A percentile compares a stretch with the other conserved stretches of the same genome.
Evolutionary conservation across 176 grass and related monocot genomes (phyloP).

Genomic region (Cenchrus americanus): DNA sequence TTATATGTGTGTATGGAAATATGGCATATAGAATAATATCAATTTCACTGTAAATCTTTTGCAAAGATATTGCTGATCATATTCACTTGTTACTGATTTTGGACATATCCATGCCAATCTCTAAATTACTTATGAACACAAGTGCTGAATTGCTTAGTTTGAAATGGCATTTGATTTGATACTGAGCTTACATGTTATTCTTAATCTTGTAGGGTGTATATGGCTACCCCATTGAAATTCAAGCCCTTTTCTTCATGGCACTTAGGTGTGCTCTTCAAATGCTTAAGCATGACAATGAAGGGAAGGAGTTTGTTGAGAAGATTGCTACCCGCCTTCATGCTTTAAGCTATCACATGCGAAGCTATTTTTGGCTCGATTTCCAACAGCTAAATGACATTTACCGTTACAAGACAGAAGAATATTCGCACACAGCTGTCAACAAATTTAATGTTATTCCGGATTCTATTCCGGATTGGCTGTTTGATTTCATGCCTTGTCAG

Average conservation of each 20-base stretch:
- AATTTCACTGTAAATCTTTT: conserved; percentile 11
- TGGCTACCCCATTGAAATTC: conserved; percentile 80
- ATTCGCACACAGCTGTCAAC: conserved; percentile 83
- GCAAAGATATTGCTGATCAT: neutral
- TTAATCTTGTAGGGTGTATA: conserved; percentile 64
- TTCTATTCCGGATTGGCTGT: conserved; percentile 79
- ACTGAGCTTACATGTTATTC: conserved; percentile 14
- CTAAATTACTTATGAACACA: neutral
- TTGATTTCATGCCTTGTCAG: conserved; percentile 80
- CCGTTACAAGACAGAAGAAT: conserved; percentile 83
- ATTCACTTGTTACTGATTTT: conserved; percentile 12
- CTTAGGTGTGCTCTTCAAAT: conserved; percentile 62
- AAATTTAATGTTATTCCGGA: conserved; percentile 87
- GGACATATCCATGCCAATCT: neutral
- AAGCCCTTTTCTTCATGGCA: conserved; percentile 87
- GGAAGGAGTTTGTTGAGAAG: conserved; percentile 67
- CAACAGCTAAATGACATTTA: conserved; percentile 84
- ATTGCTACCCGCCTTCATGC: conserved; percentile 78
- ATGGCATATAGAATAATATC: neutral
- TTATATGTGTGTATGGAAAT: neutral
- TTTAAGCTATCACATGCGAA: conserved; percentile 84
- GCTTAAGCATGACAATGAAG: conserved; percentile 77
- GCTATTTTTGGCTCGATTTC: conserved; percentile 85
- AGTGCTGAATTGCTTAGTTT: neutral
- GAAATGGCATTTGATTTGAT: conserved; percentile 12